Evolutionary conservation across 2,329 filamentous ascomycete species (phyloP).

Genomic region (Aspergillus sojae): DNA sequence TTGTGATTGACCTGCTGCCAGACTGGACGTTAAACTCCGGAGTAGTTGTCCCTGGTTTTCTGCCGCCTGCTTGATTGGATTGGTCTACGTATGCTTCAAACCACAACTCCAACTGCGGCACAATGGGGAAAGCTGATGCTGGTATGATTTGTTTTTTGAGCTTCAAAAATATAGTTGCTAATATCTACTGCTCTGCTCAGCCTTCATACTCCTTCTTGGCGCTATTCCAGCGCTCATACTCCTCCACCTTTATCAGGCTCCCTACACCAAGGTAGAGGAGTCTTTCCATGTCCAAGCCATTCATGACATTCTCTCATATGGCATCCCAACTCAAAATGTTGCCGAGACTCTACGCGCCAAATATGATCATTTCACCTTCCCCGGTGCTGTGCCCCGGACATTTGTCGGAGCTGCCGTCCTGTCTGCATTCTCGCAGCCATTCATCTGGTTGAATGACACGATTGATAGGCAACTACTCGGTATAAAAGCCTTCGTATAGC

Average conservation of each 20-base stretch:
- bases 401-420: constrained; percentile 82
- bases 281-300: constrained; percentile 96
- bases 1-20: too few relatives aligned
- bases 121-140: constrained; percentile 31
- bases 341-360: constrained; percentile 57
- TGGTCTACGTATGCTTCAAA: not conserved
- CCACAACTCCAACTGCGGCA: not conserved
- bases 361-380: constrained; percentile 90
- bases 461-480: constrained; percentile 60
- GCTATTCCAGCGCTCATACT: constrained; percentile 66
- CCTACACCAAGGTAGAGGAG: constrained; percentile 97
- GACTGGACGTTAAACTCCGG: not conserved
- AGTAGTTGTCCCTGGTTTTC: not conserved
- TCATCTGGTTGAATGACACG: constrained; percentile 62
- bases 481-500: constrained; percentile 30
- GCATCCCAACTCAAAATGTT: constrained; percentile 65
- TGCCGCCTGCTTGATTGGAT: not conserved
- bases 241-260: constrained; percentile 72
- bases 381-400: constrained; percentile 86
- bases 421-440: constrained; percentile 70
- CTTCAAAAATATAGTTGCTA: not conserved
- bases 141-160: constrained; percentile 10
- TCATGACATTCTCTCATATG: constrained; percentile 85
- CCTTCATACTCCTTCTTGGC: constrained; percentile 39
- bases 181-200: constrained; percentile 5